phyloP scores from a whole-genome alignment of 805 yeast species.

The Torulaspora indica region DNA sequence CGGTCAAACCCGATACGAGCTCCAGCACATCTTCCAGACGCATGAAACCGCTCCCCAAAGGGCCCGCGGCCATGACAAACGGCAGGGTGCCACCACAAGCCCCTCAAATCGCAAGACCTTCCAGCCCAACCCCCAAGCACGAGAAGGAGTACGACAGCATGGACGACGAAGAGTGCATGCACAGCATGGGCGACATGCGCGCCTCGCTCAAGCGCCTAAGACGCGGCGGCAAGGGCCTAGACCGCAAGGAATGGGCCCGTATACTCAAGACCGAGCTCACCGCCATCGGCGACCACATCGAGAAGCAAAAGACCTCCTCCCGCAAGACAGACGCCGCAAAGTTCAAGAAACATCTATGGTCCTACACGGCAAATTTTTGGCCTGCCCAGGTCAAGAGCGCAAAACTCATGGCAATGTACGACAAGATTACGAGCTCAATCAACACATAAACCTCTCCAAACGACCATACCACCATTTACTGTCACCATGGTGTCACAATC shows the following conservation, averaged over 20 bases:
- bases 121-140: conserved; percentile 10
- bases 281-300: conserved; percentile 71
- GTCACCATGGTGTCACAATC: no score
- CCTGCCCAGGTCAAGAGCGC: conserved; percentile 75
- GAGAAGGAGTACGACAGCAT: conserved; percentile 63
- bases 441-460: background rate
- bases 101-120: conserved; percentile 3
- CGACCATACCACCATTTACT: no score
- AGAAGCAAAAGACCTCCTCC: conserved; percentile 34
- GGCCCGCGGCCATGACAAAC: conserved; percentile 24
- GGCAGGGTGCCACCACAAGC: conserved; percentile 8
- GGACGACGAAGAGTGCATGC: conserved; percentile 69
- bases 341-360: conserved; percentile 68
- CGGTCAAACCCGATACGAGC: conserved; percentile 12
- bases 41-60: conserved; percentile 29
- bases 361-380: conserved; percentile 80
- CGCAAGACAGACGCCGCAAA: conserved; percentile 37
- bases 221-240: conserved; percentile 68
- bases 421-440: conserved; percentile 39
- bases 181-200: conserved; percentile 58
- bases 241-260: conserved; percentile 72
- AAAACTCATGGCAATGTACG: conserved; percentile 73
- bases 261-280: conserved; percentile 62
- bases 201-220: conserved; percentile 61
- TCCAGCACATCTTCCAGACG: conserved; percentile 20